phyloP scores from a whole-genome alignment of 179 eudicot genomes.

The Actinidia chinensis region DNA sequence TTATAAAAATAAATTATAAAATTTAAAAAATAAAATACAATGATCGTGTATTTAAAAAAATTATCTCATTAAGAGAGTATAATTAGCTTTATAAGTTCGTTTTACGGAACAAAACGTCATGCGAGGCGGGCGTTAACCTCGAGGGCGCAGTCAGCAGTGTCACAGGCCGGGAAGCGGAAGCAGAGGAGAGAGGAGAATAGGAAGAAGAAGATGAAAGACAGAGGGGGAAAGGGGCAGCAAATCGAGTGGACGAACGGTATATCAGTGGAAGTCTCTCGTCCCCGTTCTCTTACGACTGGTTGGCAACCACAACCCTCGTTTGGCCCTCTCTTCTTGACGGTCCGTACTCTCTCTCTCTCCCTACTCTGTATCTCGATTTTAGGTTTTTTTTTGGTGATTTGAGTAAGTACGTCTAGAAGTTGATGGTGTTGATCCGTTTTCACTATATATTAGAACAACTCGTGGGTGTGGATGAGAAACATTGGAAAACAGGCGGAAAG shows the following conservation, averaged over 20 bases:
- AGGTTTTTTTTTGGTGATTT: constrained; percentile 4
- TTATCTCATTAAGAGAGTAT: too few relatives aligned
- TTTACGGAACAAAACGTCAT: too few relatives aligned
- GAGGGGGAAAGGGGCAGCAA: constrained; percentile 24
- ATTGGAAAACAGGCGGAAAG: background rate
- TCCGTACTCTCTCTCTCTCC: constrained; percentile 13
- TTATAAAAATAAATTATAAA: too few relatives aligned
- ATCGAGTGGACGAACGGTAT: constrained; percentile 69
- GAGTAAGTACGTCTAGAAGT: too few relatives aligned
- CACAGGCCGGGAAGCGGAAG: constrained; percentile 11
- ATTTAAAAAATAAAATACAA: too few relatives aligned
- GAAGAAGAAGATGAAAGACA: constrained; percentile 31
- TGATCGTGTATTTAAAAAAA: too few relatives aligned
- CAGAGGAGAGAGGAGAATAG: background rate
- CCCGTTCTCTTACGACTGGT: constrained; percentile 93
- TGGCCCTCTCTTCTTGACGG: constrained; percentile 99
- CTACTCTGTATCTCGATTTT: background rate
- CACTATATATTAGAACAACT: constrained; percentile 5
- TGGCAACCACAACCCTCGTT: constrained; percentile 85
- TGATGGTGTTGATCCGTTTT: background rate
- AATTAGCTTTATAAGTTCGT: too few relatives aligned
- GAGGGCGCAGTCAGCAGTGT: background rate
- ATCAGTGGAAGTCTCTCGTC: constrained; percentile 83
- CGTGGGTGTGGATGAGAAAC: constrained; percentile 6
- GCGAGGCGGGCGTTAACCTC: too few relatives aligned